phyloP scores from a whole-genome alignment of 2,329 filamentous ascomycete species.

The Xylaria sp. region DNA sequence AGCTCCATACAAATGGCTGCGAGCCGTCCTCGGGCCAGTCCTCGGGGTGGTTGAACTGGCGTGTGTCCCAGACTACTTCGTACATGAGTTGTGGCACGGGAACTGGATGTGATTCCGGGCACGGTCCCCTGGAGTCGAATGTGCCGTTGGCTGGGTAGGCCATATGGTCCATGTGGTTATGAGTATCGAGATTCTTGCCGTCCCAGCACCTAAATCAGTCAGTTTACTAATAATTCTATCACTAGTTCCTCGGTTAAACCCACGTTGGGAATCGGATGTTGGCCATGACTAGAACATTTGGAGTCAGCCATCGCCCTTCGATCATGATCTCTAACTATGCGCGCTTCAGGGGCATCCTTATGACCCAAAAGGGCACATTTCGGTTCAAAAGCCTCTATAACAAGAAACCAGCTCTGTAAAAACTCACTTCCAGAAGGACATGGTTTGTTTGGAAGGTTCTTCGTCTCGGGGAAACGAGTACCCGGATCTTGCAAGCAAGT shows the following conservation, averaged over 20 bases:
- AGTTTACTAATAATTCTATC: neutral
- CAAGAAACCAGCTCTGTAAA: neutral
- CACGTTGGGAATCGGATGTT: slow-evolving; percentile 54
- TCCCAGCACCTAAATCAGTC: slow-evolving; percentile 50
- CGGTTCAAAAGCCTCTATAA: neutral
- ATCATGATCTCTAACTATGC: neutral
- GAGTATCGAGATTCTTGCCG: slow-evolving; percentile 50
- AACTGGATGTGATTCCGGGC: slow-evolving; percentile 47
- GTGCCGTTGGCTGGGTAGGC: slow-evolving; percentile 48
- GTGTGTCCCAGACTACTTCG: slow-evolving; percentile 47
- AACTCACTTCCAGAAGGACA: slow-evolving; percentile 46
- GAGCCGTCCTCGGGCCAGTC: slow-evolving; percentile 46
- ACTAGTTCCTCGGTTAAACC: slow-evolving; percentile 46
- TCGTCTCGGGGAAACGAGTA: slow-evolving; percentile 47
- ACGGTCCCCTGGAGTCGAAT: slow-evolving; percentile 44
- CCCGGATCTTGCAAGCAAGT: slow-evolving; percentile 48
- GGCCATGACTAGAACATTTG: slow-evolving; percentile 41
- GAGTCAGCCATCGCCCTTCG: neutral
- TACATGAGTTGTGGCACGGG: slow-evolving; percentile 49
- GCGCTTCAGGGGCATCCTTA: neutral
- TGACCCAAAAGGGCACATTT: neutral
- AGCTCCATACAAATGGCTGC: slow-evolving; percentile 44
- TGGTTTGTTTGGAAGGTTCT: slow-evolving; percentile 45
- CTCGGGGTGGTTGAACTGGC: slow-evolving; percentile 44
- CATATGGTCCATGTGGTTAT: slow-evolving; percentile 50